Percentiles rank a stretch among this genome's conserved stretches.
Evolutionary conservation across 1,284 basidiomycete genomes (phyloP).

Genomic region (Sporisorium graminicola): DNA sequence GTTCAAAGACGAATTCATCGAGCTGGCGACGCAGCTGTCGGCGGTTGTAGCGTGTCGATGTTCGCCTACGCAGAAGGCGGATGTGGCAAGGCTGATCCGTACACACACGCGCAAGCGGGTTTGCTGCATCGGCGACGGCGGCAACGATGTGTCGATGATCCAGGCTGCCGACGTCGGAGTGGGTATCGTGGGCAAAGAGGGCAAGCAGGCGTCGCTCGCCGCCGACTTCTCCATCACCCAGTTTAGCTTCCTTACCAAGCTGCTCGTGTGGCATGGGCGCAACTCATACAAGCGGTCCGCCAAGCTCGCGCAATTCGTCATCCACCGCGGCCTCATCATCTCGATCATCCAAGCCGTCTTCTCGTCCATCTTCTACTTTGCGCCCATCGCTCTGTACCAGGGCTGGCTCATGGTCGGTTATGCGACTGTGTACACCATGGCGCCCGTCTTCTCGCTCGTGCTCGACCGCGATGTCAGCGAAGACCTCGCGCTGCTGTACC

Average conservation of each 20-base stretch:
- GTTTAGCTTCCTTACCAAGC: constrained; percentile 92
- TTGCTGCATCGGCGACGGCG: constrained; percentile 96
- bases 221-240: constrained; percentile 98
- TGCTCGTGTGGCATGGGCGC: constrained; percentile 95
- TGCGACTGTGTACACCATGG: constrained; percentile 98
- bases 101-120: constrained; percentile 91
- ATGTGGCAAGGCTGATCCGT: constrained; percentile 92
- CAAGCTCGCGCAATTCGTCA: constrained; percentile 98
- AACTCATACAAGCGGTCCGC: constrained; percentile 98
- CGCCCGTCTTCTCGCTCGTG: constrained; percentile 96
- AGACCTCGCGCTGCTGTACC: constrained; percentile 93
- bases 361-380: constrained; percentile 97
- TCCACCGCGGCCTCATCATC: constrained; percentile 93
- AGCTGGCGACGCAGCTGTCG: constrained; percentile 93
- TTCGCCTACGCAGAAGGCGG: constrained; percentile 98
- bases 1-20: constrained; percentile 93
- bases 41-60: constrained; percentile 97
- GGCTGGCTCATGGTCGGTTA: constrained; percentile 99
- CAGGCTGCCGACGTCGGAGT: constrained; percentile 94
- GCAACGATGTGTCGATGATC: constrained; percentile 96
- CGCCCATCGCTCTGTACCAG: constrained; percentile 96
- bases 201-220: constrained; percentile 95
- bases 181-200: constrained; percentile 98
- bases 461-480: constrained; percentile 96
- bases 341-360: constrained; percentile 91